Percentiles rank a stretch among this genome's conserved stretches.
Evolutionary conservation across 176 grass and related monocot genomes (phyloP).

Genomic region (Bothriochloa decipiens): DNA sequence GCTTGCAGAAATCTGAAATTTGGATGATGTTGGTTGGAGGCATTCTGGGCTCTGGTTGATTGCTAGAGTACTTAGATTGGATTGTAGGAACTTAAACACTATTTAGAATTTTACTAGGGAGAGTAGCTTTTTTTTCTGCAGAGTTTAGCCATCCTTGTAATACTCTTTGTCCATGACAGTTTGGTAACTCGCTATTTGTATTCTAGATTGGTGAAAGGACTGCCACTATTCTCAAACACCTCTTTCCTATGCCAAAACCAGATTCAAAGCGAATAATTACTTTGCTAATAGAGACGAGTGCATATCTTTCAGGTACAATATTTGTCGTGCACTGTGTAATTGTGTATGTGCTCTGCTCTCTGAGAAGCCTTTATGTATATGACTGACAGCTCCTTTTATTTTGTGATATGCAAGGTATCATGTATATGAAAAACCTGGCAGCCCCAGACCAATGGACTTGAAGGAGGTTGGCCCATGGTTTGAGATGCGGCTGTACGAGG

Average conservation of each 20-base stretch:
- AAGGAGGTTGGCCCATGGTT: conserved; percentile 87
- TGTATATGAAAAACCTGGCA: conserved; percentile 72
- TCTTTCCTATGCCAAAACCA: conserved; percentile 83
- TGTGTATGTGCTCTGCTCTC: background rate
- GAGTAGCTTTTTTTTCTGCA: background rate
- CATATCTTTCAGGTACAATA: conserved; percentile 82
- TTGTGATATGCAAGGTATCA: conserved; percentile 64
- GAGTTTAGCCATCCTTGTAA: background rate
- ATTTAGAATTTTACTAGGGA: background rate
- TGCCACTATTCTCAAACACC: conserved; percentile 82
- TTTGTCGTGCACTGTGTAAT: background rate
- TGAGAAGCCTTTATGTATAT: background rate
- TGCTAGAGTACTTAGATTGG: background rate
- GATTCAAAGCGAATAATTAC: conserved; percentile 83
- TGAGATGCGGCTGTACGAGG: conserved; percentile 82
- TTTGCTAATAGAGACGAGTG: conserved; percentile 78
- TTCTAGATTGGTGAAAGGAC: conserved; percentile 79
- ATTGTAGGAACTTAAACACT: background rate
- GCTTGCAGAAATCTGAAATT: background rate
- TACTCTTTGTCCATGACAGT: background rate
- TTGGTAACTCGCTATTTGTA: conserved; percentile 9
- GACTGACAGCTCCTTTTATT: background rate
- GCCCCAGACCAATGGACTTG: conserved; percentile 72
- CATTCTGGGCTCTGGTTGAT: background rate
- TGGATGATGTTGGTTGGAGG: background rate